Percentiles rank a stretch among this genome's conserved stretches.
Conservation (phyloP, 352 stramenopile genomes). For the Phytophthora tubulina region DNA sequence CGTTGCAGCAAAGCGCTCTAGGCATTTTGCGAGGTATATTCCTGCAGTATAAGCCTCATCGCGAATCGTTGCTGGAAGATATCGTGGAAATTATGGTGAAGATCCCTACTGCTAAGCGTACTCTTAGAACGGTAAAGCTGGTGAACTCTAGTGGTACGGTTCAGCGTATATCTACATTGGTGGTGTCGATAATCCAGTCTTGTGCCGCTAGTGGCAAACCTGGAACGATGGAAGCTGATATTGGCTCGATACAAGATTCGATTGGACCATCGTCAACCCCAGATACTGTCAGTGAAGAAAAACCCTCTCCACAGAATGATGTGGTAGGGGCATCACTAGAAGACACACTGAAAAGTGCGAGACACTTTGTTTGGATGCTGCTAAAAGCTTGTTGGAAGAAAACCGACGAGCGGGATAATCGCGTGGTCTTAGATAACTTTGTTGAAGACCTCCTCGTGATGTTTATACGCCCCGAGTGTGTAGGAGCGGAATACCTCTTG, state of each 20-base stretch:
- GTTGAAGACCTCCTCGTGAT: constrained; percentile 86
- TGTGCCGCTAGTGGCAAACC: constrained; percentile 32
- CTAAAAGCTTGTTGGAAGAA: constrained; percentile 88
- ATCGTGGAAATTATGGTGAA: constrained; percentile 84
- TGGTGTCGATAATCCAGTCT: constrained; percentile 73
- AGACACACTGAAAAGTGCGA: constrained; percentile 48
- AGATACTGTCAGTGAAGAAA: constrained; percentile 32
- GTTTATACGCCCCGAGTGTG: constrained; percentile 84
- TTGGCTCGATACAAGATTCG: constrained; percentile 3
- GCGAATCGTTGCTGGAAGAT: constrained; percentile 69
- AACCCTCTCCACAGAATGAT: constrained; percentile 19
- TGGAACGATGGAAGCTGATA: constrained; percentile 11
- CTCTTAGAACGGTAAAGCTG: constrained; percentile 76
- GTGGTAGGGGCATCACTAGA: constrained; percentile 31
- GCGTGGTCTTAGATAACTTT: constrained; percentile 83
- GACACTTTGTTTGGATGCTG: constrained; percentile 57
- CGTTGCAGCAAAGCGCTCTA: constrained; percentile 72
- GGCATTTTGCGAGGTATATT: constrained; percentile 75
- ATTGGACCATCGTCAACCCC: constrained; percentile 29
- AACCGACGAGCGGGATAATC: constrained; percentile 78
- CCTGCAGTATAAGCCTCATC: constrained; percentile 69
- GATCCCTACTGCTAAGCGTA: constrained; percentile 76
- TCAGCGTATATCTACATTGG: constrained; percentile 78
- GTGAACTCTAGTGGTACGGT: constrained; percentile 55
- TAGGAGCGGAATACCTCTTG: constrained; percentile 77